Evolutionary conservation across 31 red algal genomes (phyloP).

Genomic region (Porphyra umbilicalis): DNA sequence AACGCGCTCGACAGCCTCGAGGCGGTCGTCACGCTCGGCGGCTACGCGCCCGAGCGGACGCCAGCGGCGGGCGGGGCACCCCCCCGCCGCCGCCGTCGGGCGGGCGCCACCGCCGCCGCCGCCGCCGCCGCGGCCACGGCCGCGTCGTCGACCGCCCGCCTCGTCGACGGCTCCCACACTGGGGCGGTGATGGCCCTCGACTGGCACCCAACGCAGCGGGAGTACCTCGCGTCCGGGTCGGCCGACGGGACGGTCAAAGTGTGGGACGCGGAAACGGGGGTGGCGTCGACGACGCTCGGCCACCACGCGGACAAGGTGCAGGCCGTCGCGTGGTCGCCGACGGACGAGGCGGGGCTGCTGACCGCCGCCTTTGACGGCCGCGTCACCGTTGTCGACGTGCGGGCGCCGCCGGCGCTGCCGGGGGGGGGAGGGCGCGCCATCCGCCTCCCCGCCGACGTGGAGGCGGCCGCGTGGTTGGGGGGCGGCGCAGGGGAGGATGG

Average conservation of each 20-base stretch:
- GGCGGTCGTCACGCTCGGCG: conserved; percentile 70
- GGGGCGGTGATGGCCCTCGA: conserved; percentile 81
- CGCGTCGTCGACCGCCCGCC: not conserved
- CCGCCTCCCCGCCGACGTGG: not conserved
- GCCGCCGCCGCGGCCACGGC: conserved; percentile 1
- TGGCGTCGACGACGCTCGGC: conserved; percentile 45
- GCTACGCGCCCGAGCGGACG: conserved; percentile 24
- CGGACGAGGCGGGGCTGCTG: conserved; percentile 32
- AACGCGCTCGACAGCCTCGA: conserved; percentile 78
- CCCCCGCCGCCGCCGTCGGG: not conserved
- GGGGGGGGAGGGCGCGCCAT: not conserved
- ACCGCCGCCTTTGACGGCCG: conserved; percentile 84
- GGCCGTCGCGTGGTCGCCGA: conserved; percentile 73
- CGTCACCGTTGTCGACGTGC: conserved; percentile 64
- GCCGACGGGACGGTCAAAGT: conserved; percentile 78
- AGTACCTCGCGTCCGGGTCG: conserved; percentile 87
- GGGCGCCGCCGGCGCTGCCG: conserved; percentile 14
- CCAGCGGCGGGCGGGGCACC: not conserved
- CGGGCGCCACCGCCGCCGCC: not conserved
- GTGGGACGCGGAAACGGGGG: conserved; percentile 85
- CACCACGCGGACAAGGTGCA: conserved; percentile 92
- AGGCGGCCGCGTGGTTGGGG: not conserved
- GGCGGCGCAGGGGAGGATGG: not conserved
- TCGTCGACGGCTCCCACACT: conserved; percentile 48
- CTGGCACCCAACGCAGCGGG: conserved; percentile 62